Percentiles rank a stretch among this genome's conserved stretches.
Evolutionary conservation across 75 land plant species (phyloP).

Genomic region (Cryptomeria japonica): DNA sequence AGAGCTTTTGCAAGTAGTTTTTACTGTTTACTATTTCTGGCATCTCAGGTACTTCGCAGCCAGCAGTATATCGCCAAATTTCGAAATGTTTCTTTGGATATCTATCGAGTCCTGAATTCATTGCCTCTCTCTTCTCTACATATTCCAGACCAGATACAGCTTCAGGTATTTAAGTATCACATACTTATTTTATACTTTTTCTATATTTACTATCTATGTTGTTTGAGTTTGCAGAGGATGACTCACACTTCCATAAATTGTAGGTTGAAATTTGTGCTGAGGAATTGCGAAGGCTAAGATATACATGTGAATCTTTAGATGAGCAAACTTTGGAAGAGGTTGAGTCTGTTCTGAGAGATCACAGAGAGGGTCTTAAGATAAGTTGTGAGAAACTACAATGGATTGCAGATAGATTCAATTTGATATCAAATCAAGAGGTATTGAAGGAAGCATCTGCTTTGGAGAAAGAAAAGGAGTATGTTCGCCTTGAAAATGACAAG

Average conservation of each 20-base stretch:
- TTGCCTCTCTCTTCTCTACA: not conserved
- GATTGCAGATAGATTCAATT: constrained; percentile 23
- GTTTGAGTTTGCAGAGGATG: not conserved
- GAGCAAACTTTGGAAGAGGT: constrained; percentile 22
- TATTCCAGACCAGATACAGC: not conserved
- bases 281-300: constrained; percentile 5
- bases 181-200: not conserved
- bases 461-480: constrained; percentile 19
- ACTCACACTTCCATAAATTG: not conserved
- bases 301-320: constrained; percentile 11
- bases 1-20: not conserved
- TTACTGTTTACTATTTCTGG: not conserved
- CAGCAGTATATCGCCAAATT: not conserved
- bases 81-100: constrained; percentile 1
- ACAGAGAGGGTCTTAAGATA: constrained; percentile 11
- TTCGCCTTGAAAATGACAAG: constrained; percentile 12
- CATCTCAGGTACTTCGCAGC: constrained; percentile 6
- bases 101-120: not conserved
- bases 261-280: constrained; percentile 10
- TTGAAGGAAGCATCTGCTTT: constrained; percentile 21
- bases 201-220: constrained; percentile 2
- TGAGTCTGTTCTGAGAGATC: constrained; percentile 18
- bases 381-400: constrained; percentile 21
- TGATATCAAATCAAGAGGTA: constrained; percentile 27
- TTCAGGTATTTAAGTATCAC: constrained; percentile 3